Evolutionary conservation across 2,329 filamentous ascomycete species (phyloP).

Genomic region (Albophoma yamanashiensis): DNA sequence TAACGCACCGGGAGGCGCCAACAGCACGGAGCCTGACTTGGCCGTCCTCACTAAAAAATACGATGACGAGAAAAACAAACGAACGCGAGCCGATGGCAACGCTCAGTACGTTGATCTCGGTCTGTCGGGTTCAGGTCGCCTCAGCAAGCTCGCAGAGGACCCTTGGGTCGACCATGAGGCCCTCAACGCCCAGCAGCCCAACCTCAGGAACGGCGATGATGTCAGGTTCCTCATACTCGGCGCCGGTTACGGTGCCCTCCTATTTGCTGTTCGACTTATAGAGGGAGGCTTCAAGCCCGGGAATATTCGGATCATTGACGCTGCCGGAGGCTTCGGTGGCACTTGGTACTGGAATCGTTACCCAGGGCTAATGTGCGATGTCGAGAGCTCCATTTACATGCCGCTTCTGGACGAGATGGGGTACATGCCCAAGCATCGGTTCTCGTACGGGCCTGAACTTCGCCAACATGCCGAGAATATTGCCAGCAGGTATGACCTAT

Average conservation of each 20-base stretch:
- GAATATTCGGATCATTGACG: constrained; percentile 30
- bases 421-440: constrained; percentile 44
- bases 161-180: constrained; percentile 23
- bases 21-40: background rate
- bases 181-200: constrained; percentile 12
- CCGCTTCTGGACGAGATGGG: constrained; percentile 49
- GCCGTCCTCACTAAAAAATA: constrained; percentile 15
- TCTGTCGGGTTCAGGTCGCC: constrained; percentile 10
- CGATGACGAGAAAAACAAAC: constrained; percentile 21
- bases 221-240: constrained; percentile 18
- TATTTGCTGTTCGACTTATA: constrained; percentile 16
- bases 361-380: constrained; percentile 42
- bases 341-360: constrained; percentile 44
- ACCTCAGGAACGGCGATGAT: constrained; percentile 14
- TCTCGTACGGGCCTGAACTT: constrained; percentile 31
- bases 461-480: constrained; percentile 30
- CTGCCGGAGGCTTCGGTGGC: constrained; percentile 33
- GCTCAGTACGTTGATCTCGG: constrained; percentile 21
- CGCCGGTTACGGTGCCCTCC: constrained; percentile 22
- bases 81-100: constrained; percentile 18
- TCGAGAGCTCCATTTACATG: constrained; percentile 50
- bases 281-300: constrained; percentile 12
- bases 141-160: constrained; percentile 17
- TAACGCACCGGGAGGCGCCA: background rate
- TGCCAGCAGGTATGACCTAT: constrained; percentile 28